Conservation (phyloP, 1,284 basidiomycete genomes). For the Heterobasidion annosum region DNA sequence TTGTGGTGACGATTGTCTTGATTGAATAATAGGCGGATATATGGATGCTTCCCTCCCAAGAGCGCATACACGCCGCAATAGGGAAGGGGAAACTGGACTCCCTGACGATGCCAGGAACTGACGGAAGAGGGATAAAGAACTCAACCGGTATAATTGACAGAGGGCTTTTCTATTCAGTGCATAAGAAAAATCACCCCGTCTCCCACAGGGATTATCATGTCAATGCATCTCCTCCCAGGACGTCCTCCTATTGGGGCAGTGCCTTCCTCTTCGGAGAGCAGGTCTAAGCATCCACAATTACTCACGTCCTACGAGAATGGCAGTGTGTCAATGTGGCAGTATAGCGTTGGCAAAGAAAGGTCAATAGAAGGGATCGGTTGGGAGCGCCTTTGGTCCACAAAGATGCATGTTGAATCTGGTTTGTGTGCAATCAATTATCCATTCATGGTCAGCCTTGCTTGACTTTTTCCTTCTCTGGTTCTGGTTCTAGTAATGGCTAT, state of each 20-base stretch:
- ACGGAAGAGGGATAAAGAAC: conserved; percentile 34
- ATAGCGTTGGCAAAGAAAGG: conserved; percentile 28
- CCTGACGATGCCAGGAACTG: conserved; percentile 19
- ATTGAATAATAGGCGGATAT: conserved; percentile 56
- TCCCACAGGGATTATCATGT: conserved; percentile 74
- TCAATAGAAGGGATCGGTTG: conserved; percentile 70
- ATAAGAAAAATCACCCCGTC: neutral
- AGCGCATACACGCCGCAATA: conserved; percentile 73
- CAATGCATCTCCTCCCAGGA: conserved; percentile 53
- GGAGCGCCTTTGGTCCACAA: conserved; percentile 61
- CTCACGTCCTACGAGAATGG: conserved; percentile 80
- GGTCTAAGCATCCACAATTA: conserved; percentile 35
- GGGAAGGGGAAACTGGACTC: conserved; percentile 37
- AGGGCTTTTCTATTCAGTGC: neutral
- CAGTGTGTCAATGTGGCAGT: conserved; percentile 55
- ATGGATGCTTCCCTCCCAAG: conserved; percentile 57
- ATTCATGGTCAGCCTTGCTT: neutral
- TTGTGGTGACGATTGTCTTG: neutral
- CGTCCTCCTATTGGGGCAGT: neutral
- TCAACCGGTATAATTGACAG: conserved; percentile 23
- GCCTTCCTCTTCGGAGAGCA: conserved; percentile 14
- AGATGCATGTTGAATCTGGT: conserved; percentile 67
- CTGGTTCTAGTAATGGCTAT: conserved; percentile 71
- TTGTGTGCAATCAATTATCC: neutral
- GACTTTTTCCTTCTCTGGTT: neutral